Conservation (phyloP, 2,329 filamentous ascomycete genomes). For the Botrytis deweyae region DNA sequence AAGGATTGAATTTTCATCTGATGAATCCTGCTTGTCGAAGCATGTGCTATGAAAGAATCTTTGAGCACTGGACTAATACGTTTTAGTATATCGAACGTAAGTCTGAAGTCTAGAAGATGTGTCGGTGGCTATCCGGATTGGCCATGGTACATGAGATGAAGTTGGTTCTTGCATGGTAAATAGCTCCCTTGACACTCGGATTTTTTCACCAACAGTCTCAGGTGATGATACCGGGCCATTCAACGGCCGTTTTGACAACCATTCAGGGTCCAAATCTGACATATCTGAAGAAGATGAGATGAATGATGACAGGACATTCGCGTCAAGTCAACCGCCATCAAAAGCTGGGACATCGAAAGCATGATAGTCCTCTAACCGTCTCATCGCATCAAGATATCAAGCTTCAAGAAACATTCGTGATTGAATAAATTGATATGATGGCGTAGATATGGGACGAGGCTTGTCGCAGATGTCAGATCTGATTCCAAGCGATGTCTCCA, state of each 20-base stretch:
- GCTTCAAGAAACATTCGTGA: neutral
- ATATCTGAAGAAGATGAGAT: constrained; percentile 6
- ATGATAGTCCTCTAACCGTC: neutral
- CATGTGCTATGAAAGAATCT: neutral
- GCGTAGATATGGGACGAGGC: constrained; percentile 10
- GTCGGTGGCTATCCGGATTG: neutral
- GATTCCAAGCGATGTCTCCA: constrained; percentile 18
- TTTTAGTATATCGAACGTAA: neutral
- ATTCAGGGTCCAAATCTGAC: neutral
- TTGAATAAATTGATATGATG: neutral
- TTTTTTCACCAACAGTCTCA: neutral
- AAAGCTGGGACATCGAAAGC: neutral
- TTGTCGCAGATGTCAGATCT: constrained; percentile 15
- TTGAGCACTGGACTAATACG: neutral
- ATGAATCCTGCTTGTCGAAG: neutral
- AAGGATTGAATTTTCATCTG: neutral
- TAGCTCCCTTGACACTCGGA: neutral
- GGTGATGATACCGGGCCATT: neutral
- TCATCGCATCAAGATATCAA: neutral
- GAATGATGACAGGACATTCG: neutral
- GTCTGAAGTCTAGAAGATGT: neutral
- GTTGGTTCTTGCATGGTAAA: neutral
- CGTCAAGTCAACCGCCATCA: neutral
- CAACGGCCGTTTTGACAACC: neutral
- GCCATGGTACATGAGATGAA: neutral